Percentiles rank a stretch among this genome's conserved stretches.
These are phyloP conservation scores for Wallacemonas collosoma DNA, from an alignment of 208 protist species.

Conservation along the genomic window DNA sequence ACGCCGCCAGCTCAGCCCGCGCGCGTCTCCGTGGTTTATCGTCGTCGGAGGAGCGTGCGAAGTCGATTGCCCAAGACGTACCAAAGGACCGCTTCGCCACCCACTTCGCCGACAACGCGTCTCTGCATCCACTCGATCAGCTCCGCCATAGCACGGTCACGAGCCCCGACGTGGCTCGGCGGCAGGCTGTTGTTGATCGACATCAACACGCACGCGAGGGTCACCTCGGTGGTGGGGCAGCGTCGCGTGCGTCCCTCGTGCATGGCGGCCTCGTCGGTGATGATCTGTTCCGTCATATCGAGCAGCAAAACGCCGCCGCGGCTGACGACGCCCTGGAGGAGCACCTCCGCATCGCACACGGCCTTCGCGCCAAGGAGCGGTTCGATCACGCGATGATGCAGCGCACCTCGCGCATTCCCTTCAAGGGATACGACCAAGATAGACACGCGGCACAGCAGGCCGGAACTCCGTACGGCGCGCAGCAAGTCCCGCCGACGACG, in stretches of 20 bases:
- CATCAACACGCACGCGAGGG: slow-evolving; percentile 26
- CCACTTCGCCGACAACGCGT: slow-evolving; percentile 31
- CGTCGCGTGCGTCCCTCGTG: background rate
- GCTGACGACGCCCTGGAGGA: slow-evolving; percentile 61
- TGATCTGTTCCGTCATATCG: slow-evolving; percentile 28
- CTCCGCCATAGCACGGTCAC: slow-evolving; percentile 56
- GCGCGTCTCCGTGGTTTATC: slow-evolving; percentile 35
- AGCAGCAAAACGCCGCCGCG: slow-evolving; percentile 6
- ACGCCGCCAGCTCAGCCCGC: slow-evolving; percentile 33
- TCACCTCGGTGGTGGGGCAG: background rate
- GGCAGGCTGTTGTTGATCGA: slow-evolving; percentile 58
- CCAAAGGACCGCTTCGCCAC: slow-evolving; percentile 37
- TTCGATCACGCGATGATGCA: slow-evolving; percentile 83
- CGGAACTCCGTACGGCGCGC: slow-evolving; percentile 70
- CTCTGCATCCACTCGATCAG: slow-evolving; percentile 44
- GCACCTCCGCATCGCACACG: slow-evolving; percentile 68
- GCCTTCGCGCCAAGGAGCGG: slow-evolving; percentile 80
- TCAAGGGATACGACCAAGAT: slow-evolving; percentile 89
- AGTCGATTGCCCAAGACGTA: slow-evolving; percentile 29
- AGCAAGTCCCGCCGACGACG: slow-evolving; percentile 58
- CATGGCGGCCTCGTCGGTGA: slow-evolving; percentile 22
- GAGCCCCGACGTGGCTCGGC: slow-evolving; percentile 40
- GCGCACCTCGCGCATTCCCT: slow-evolving; percentile 57
- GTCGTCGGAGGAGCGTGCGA: slow-evolving; percentile 37
- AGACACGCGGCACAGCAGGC: slow-evolving; percentile 70